Base-by-base conservation (phyloP, 768 basidiomycete genomes). In the Tricholoma terreum region DNA sequence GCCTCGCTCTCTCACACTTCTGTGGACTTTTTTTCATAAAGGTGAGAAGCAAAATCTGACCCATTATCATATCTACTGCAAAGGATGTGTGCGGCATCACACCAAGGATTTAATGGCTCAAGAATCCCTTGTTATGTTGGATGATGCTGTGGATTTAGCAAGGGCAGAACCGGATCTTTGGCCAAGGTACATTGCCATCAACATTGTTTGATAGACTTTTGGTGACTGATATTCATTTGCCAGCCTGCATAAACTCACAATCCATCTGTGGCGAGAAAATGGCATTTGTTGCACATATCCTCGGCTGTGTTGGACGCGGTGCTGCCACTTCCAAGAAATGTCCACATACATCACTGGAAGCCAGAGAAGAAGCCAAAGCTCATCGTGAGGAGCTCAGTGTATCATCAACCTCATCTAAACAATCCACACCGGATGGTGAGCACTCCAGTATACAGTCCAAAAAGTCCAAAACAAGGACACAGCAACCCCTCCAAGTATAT, bases 61-160 rank as follows among this genome's bases (percentile, higher is more conserved):
- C n/a, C 49, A 50, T 50, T 50, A 17, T 50, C 49, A 50, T 17
- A 50, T 17, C 15, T 50, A 50, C 49, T 50, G 49, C 27, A 50
- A 50, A 17, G 49, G 31, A 6, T 50, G 31, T 50, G 31, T 50
- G n/a, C 11, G 19, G 19, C 45, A 46, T 21, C n/a, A 33, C 31
- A 33, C 31, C 10, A 10, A 33, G 31, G 31, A 46, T 21, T 24
- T 21, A 17, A 19, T 46, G 19, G 19, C 24, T 19, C 45, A 46
- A 4, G 45, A 46, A 10, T 4, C 19, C 24, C 24, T 24, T 46
- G 15, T 21, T 12, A 24, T 11, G 19, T 19, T 21, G n/a, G 19
- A 21, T 21, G 17, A 46, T 46, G 17, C 45, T 10, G 45, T 24
- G 24, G 19, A 19, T 17, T 24, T 21, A 46, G 19, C 24, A 19